phyloP scores from a whole-genome alignment of 176 grass and related monocot genomes.

The Bothriochloa decipiens region DNA sequence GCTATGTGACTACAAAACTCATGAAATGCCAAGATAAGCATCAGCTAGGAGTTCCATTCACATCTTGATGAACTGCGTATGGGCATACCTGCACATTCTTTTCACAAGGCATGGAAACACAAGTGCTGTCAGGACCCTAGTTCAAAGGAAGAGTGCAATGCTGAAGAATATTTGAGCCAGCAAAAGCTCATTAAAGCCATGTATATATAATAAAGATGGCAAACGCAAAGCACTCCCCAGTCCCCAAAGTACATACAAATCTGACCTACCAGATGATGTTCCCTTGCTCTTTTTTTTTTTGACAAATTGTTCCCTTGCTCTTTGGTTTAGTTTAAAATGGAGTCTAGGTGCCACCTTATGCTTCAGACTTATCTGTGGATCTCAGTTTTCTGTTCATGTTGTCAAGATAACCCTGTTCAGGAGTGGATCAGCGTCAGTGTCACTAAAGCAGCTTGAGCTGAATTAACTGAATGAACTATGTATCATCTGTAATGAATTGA shows the following conservation, averaged over 20 bases:
- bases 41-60: neutral
- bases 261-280: too few relatives aligned
- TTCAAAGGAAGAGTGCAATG: constrained; percentile 1
- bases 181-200: neutral
- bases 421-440: constrained; percentile 17
- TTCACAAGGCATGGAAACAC: neutral
- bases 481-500: neutral
- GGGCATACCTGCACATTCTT: neutral
- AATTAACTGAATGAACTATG: constrained; percentile 31
- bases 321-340: too few relatives aligned
- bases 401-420: constrained; percentile 67
- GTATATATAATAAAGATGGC: neutral
- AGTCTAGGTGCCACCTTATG: constrained; percentile 17
- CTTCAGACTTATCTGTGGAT: constrained; percentile 39
- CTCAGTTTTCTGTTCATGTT: constrained; percentile 69
- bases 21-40: neutral
- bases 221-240: neutral
- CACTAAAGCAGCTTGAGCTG: neutral
- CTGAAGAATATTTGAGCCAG: neutral
- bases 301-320: too few relatives aligned
- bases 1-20: constrained; percentile 11
- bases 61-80: neutral
- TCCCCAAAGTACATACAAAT: neutral
- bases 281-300: too few relatives aligned
- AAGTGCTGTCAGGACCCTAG: neutral